Evolutionary conservation across 495 filamentous ascomycete genomes (phyloP), one percentile per base, ranked within the genome.

Genomic region (Astrothelium macrocarpum): DNA sequence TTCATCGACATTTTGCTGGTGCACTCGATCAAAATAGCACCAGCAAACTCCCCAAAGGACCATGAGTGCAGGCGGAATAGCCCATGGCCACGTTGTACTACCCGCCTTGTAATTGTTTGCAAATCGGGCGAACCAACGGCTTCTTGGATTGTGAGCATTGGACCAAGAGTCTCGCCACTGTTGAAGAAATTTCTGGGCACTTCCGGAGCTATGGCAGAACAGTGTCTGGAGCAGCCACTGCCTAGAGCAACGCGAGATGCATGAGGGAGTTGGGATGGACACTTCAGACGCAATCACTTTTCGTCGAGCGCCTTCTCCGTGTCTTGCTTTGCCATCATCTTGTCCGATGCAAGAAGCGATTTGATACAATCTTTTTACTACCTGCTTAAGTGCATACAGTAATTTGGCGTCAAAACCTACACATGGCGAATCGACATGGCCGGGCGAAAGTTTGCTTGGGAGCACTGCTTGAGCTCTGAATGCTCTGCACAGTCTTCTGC

Each of bases 1-100:
- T 28, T 18, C n/a, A 9, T 36, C 32, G n/a, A 36, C 1, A 12
- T 60, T 23, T n/a, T 4, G 12, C 36, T 36, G 16, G 59, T 43
- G 32, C 46, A 62, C 31, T 58, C 58, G 42, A 66, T 58, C 65
- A 59, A 62, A 69, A 78, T 68, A 81, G 81, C 79, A 80, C 80
- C 80, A 83, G 64, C 80, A 83, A 5, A 82, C 79, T 10, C 80
- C 80, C 80, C 80, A 83, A 60, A 82, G 67, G 28, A 83, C 78
- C 42, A 80, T 73, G 28, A 82, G 71, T 28, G 78, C 73, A 1
- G 80, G 79, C 65, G 73, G 72, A 66, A 82, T 76, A 32, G 71
- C 78, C 80, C 80, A 82, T 23, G 80, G 79, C 79, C 78, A 79
- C 53, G 79, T 83, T 1, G 80, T 80, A 67, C 74, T 80, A n/a